Base-by-base conservation (phyloP, 2,329 filamentous ascomycete species). In the Grosmannia clavigera region DNA sequence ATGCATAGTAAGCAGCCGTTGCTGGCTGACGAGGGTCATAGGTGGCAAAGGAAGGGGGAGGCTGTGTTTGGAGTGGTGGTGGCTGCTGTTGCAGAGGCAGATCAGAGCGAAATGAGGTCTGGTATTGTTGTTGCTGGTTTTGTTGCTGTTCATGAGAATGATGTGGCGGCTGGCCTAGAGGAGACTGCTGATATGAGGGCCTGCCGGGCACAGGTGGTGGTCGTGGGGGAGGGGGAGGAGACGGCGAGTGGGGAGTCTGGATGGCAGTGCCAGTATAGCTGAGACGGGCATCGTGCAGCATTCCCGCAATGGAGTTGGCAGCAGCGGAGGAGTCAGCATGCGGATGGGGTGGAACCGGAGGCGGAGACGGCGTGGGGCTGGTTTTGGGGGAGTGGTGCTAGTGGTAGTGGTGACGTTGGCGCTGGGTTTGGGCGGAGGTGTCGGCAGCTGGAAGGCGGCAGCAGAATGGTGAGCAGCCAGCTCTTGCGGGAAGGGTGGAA, bases 401-500 rank as follows among this genome's bases (percentile, higher is more conserved):
- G 51, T 25, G 27, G 33, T 10, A 31, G 22, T 22, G 27, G 48
- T 50, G 6, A 40, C 43, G 10, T 48, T 35, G 43, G 16, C 75
- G 67, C 71, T 67, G 11, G 70, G 71, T 58, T 85, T 85, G 0
- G 82, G 83, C 0, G 84, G 80, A 1, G 79, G 79, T 5, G 76
- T 76, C 0, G 78, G 79, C 75, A 35, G 55, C 19, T 38, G 51
- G 12, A 22, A 59, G 11, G 22, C 35, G 14, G 50, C 55, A 1
- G 27, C 65, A 55, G 66, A 74, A 1, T 60, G 33, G 2, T 60
- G 54, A 1, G 64, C 48, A 2, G 76, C 74, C 61, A 86, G 75
- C 66, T 87, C 85, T 31, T 83, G 82, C 10, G 87, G 88, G 22
- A 87, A 76, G 59, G 88, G 87, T 61, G 88, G 88, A n/a, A 87